Base-by-base conservation (phyloP, 2,329 filamentous ascomycete genomes). In the Epichloe baconii region DNA sequence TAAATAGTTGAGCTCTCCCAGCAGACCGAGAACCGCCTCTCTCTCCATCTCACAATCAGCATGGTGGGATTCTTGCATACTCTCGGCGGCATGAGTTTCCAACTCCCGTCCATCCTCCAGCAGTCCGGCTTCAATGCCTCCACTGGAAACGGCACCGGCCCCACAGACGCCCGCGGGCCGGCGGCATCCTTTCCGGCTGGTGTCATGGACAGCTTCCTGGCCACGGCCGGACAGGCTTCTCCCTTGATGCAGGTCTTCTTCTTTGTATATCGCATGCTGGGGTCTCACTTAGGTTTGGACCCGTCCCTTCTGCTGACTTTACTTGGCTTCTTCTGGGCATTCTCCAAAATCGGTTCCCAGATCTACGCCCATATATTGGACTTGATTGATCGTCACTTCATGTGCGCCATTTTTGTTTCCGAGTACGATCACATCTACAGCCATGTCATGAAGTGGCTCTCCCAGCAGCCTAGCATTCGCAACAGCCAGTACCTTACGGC, bases 391-490 rank as follows among this genome's bases (percentile, higher is more conserved):
- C 61, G 63, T 6, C 68, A 78, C 55, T 68, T 79, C 50, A 76
- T 73, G 63, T 71, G 73, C 48, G 71, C 68, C 54, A 69, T 83
- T 51, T 72, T 73, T 48, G 68, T 84, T 46, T 70, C 66, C 52
- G 75, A 73, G 53, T 70, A 70, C 43, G 80, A 84, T 57, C 73
- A 77, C 50, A 79, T 82, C 31, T 81, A 80, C 58, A 48, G 61
- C 3, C 75, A 82, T 49, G 58, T 83, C 47, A 79, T 82, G 68
- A 71, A 74, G 49, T 83, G 76, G 68, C 69, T 82, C 7, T 74
- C 75, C 0, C 62, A 71, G 41, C 75, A 81, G 58, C 73, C 74
- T 10, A 68, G 66, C 21, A 72, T 78, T 53, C 68, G 68, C 35
- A 72, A 72, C 45, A 78, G 76, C 38, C 71, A 76, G 14, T 71